A percentile compares a stretch with the other conserved stretches of the same genome.
phyloP scores from a whole-genome alignment of 2,329 filamentous ascomycete genomes.

The Claviceps sp. region DNA sequence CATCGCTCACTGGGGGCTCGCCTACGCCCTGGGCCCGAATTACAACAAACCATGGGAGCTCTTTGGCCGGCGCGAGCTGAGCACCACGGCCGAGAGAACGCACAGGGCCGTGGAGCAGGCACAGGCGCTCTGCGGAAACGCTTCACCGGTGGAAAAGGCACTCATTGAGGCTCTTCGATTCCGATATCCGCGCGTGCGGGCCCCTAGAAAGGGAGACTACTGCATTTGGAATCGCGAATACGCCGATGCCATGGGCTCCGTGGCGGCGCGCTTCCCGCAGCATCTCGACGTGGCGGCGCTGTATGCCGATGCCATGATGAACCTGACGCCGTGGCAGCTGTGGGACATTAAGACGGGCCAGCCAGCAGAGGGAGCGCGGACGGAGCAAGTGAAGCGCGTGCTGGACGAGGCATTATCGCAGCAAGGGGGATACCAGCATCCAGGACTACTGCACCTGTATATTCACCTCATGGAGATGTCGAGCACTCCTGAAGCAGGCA shows the following conservation, averaged over 20 bases:
- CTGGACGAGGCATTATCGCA: slow-evolving; percentile 35
- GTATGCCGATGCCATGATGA: slow-evolving; percentile 33
- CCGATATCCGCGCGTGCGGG: slow-evolving; percentile 42
- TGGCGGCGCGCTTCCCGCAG: slow-evolving; percentile 22
- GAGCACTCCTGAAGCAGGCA: slow-evolving; percentile 45
- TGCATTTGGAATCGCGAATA: slow-evolving; percentile 24
- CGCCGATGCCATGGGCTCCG: slow-evolving; percentile 26
- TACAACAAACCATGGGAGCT: slow-evolving; percentile 65
- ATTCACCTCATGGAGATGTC: slow-evolving; percentile 75
- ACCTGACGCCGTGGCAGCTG: slow-evolving; percentile 32
- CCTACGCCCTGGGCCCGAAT: slow-evolving; percentile 62
- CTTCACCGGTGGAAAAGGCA: slow-evolving; percentile 37
- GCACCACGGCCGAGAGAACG: slow-evolving; percentile 28
- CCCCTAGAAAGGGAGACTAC: slow-evolving; percentile 31
- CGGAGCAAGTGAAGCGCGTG: slow-evolving; percentile 19
- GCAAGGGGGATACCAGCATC: slow-evolving; percentile 34
- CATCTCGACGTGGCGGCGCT: slow-evolving; percentile 26
- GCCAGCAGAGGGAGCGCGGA: slow-evolving; percentile 19
- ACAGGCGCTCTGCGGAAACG: slow-evolving; percentile 7
- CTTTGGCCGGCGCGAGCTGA: slow-evolving; percentile 50
- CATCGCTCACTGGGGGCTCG: slow-evolving; percentile 57
- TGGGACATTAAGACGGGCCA: slow-evolving; percentile 26
- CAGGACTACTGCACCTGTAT: slow-evolving; percentile 61
- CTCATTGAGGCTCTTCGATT: slow-evolving; percentile 48
- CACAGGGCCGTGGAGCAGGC: slow-evolving; percentile 19